Percentiles rank a stretch among this genome's conserved stretches.
Evolutionary conservation across 257 asterid species (phyloP).

Genomic region (Cordia subcordata): DNA sequence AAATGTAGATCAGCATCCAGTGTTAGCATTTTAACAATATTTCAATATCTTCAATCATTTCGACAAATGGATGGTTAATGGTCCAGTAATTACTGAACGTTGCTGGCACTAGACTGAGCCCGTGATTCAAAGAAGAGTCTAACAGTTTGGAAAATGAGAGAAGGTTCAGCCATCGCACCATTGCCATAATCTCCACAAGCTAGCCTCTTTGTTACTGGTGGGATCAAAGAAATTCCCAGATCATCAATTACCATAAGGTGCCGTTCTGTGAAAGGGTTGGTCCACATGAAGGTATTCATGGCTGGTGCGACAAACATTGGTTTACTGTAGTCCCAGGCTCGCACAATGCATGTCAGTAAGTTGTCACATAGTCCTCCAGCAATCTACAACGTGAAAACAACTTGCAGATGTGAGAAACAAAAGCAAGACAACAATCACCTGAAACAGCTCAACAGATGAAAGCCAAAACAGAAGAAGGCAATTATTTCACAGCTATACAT

Average conservation of each 20-base stretch:
- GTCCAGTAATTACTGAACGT: not conserved
- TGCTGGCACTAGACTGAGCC: slow-evolving; percentile 23
- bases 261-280: slow-evolving; percentile 72
- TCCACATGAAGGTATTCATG: slow-evolving; percentile 93
- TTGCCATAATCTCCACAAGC: slow-evolving; percentile 92
- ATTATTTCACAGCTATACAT: no score
- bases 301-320: slow-evolving; percentile 90
- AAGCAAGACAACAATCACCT: not conserved
- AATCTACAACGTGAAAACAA: slow-evolving; percentile 32
- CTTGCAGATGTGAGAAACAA: not conserved
- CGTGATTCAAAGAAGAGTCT: slow-evolving; percentile 52
- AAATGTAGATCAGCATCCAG: not conserved
- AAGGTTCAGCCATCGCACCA: slow-evolving; percentile 93
- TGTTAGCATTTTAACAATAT: no score
- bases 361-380: slow-evolving; percentile 93
- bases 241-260: slow-evolving; percentile 71
- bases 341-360: slow-evolving; percentile 77
- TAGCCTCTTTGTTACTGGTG: slow-evolving; percentile 70
- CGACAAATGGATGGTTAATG: not conserved
- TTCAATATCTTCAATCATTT: not conserved
- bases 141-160: slow-evolving; percentile 58
- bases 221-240: slow-evolving; percentile 82
- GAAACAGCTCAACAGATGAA: not conserved
- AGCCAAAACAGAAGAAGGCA: no score
- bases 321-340: slow-evolving; percentile 88